Evolutionary conservation across 202 grass and related monocot genomes (phyloP).

Genomic region (Musa balbisiana): DNA sequence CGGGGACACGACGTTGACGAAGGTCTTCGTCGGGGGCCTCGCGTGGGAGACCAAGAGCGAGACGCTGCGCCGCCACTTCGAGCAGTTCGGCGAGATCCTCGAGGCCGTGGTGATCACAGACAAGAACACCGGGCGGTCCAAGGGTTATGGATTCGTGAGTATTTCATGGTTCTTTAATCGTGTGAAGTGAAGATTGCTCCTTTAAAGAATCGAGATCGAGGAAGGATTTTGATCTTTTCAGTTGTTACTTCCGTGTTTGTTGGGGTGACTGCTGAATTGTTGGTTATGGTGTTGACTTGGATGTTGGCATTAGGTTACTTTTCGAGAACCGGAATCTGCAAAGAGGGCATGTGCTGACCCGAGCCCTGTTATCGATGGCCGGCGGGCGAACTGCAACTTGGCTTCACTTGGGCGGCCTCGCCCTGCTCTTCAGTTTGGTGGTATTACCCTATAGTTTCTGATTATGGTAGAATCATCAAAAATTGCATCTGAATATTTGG

Average conservation of each 20-base stretch:
- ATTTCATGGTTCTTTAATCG: neutral
- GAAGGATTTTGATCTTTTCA: neutral
- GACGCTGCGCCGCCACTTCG: slow-evolving; percentile 54
- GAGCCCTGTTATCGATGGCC: slow-evolving; percentile 48
- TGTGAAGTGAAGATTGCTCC: neutral
- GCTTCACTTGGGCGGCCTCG: slow-evolving; percentile 48
- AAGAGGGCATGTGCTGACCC: slow-evolving; percentile 62
- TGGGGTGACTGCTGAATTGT: neutral
- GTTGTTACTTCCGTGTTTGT: neutral
- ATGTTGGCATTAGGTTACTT: slow-evolving; percentile 47
- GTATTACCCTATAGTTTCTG: neutral
- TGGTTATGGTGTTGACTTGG: slow-evolving; percentile 19
- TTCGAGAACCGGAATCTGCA: slow-evolving; percentile 49
- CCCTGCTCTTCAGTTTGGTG: slow-evolving; percentile 22
- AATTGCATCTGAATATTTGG: neutral
- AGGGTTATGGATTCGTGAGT: slow-evolving; percentile 81
- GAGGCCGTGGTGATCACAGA: slow-evolving; percentile 86
- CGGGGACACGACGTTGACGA: slow-evolving; percentile 69
- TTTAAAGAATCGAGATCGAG: neutral
- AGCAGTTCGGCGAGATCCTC: slow-evolving; percentile 55
- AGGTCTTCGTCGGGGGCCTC: slow-evolving; percentile 78
- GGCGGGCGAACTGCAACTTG: slow-evolving; percentile 68
- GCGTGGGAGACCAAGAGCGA: slow-evolving; percentile 86
- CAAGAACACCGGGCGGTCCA: slow-evolving; percentile 60
- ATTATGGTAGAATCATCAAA: neutral